Evolutionary conservation across 1,284 basidiomycete species (phyloP).

Genomic region (Wolfiporia cocos): DNA sequence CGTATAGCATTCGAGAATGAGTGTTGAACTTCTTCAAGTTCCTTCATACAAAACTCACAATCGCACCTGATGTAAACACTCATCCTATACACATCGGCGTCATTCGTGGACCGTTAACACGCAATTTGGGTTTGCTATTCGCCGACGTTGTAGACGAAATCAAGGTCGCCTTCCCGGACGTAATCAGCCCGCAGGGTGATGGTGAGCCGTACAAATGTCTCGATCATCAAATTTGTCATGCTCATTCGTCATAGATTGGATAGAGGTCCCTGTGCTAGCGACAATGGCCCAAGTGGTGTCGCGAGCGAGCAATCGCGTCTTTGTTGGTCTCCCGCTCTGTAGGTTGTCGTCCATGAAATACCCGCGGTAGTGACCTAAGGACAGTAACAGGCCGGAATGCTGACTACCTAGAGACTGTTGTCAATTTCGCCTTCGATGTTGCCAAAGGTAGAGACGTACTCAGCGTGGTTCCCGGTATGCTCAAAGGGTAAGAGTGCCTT

Average conservation of each 20-base stretch:
- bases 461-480: constrained; percentile 28
- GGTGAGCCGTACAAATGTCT: constrained; percentile 5
- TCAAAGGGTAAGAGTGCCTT: constrained; percentile 32
- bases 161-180: constrained; percentile 7
- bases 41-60: constrained; percentile 4
- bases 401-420: constrained; percentile 31
- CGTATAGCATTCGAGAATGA: constrained; percentile 1
- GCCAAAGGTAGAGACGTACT: constrained; percentile 26
- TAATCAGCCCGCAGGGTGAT: constrained; percentile 1
- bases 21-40: neutral
- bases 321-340: constrained; percentile 24
- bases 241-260: constrained; percentile 17
- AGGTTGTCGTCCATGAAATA: constrained; percentile 3
- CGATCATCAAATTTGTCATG: neutral
- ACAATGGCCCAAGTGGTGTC: constrained; percentile 18
- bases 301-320: constrained; percentile 20
- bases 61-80: constrained; percentile 4
- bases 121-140: constrained; percentile 11
- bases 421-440: constrained; percentile 32
- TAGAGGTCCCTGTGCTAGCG: constrained; percentile 7
- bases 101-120: constrained; percentile 12
- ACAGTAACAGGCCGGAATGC: constrained; percentile 25
- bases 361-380: neutral
- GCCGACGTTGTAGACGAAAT: constrained; percentile 15
- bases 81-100: constrained; percentile 10